Evolutionary conservation across 345 rosid species (phyloP), one percentile per base, ranked within the genome.

Genomic region (Turnera subulata): DNA sequence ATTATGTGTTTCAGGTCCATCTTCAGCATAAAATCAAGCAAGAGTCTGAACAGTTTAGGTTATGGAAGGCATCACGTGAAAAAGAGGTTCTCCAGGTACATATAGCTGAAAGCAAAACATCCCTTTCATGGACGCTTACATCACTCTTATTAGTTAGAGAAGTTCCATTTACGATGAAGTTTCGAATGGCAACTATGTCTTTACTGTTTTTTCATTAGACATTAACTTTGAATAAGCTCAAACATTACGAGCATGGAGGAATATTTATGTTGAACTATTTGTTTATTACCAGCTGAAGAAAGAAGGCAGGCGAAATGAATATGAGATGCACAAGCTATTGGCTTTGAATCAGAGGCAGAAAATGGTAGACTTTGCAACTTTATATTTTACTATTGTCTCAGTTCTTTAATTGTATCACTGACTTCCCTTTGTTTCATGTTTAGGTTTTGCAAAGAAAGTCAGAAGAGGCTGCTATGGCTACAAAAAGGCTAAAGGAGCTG

Each of bases 401-500:
- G 25, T 57, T 49, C n/a, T 54, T 52, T 14, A 58, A 51, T 40
- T 58, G 20, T 44, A 39, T 55, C 33, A 57, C 18, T 64, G 13
- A 55, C 46, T 49, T 29, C 26, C 22, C 55, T 11, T 13, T 25
- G 38, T 57, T 59, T 45, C 26, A 12, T 29, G 65, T 22, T 61
- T 65, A 93, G 97, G 97, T 93, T 70, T 72, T 93, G 78, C 99
- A 93, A 75, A 81, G 97, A 68, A 93, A 93, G 80, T 83, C 88
- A 62, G 96, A 93, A 77, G 99, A 93, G 76, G 99, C 99, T 63
- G 69, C 96, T 47, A 74, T 87, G 88, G 99, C 91, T 46, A 93
- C 92, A 44, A 93, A 88, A 72, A 84, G 97, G 81, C 81, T 93
- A 32, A 93, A 93, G 72, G 99, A 93, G 58, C 79, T 90, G 63